A percentile compares a stretch with the other conserved stretches of the same genome.
Conservation (phyloP, 139 green algal species). For the Asterochloris sp. region DNA sequence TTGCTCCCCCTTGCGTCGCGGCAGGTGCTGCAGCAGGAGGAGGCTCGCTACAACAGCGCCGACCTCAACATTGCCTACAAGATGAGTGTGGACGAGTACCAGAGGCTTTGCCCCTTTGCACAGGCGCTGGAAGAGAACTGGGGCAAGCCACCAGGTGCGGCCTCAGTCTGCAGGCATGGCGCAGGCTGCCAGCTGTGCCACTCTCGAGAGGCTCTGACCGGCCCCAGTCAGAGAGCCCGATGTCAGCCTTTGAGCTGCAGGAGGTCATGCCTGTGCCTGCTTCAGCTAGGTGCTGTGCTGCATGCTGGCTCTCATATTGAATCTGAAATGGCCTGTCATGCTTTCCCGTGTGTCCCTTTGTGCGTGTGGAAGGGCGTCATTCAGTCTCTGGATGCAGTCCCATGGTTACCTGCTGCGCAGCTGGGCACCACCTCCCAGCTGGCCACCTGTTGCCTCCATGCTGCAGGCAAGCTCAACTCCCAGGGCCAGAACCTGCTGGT, state of each 20-base stretch:
- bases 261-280: neutral
- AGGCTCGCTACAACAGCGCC: slow-evolving; percentile 91
- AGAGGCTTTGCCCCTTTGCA: slow-evolving; percentile 87
- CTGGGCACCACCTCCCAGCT: neutral
- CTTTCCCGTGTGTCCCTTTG: neutral
- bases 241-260: neutral
- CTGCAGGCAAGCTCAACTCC: slow-evolving; percentile 90
- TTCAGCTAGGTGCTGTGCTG: neutral
- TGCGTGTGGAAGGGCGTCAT: neutral
- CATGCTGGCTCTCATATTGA: no score
- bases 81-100: slow-evolving; percentile 90
- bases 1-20: neutral
- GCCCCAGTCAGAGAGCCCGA: neutral
- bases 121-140: slow-evolving; percentile 98
- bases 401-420: neutral
- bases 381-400: neutral
- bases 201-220: neutral
- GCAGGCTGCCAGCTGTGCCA: no score
- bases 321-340: neutral
- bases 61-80: slow-evolving; percentile 97
- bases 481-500: slow-evolving; percentile 97
- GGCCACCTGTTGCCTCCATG: neutral
- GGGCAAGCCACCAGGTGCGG: slow-evolving; percentile 77
- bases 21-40: slow-evolving; percentile 76
- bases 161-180: no score